Evolutionary conservation across 208 protist genomes (phyloP).

Genomic region (Leishmania martiniquensis): DNA sequence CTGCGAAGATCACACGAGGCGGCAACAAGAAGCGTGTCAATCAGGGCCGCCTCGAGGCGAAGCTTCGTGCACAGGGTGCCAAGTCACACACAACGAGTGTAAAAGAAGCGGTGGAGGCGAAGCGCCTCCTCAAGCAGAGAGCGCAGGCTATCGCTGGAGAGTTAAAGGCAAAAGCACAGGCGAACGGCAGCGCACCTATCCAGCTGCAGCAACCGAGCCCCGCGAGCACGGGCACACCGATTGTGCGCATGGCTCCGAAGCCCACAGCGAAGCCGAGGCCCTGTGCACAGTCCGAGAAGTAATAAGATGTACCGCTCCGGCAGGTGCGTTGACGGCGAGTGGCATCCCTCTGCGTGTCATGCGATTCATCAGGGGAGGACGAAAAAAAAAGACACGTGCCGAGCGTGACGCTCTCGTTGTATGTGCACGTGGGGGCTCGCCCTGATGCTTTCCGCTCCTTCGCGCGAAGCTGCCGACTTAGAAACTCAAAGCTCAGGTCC

Average conservation of each 20-base stretch:
- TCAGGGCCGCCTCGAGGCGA: constrained; percentile 67
- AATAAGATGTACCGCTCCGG: not conserved
- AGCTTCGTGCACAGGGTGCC: constrained; percentile 73
- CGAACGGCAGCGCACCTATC: constrained; percentile 7
- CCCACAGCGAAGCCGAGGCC: constrained; percentile 22
- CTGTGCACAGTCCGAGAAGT: not conserved
- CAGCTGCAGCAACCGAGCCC: not conserved
- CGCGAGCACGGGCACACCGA: not conserved
- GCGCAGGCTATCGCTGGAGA: constrained; percentile 68
- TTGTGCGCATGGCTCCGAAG: constrained; percentile 82
- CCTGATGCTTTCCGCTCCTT: not conserved
- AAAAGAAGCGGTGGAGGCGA: constrained; percentile 67
- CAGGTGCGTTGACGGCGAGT: not conserved
- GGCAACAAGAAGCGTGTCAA: constrained; percentile 91
- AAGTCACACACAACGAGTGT: constrained; percentile 74
- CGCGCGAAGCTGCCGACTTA: not conserved
- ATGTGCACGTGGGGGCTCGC: not conserved
- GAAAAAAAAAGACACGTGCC: not conserved
- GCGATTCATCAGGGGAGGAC: not conserved
- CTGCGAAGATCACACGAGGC: constrained; percentile 88
- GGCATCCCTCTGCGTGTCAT: not conserved
- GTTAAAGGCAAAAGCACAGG: constrained; percentile 56
- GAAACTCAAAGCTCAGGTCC: not conserved
- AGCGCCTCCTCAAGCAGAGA: constrained; percentile 57
- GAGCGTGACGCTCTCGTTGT: not conserved